Evolutionary conservation across 73 alveolate genomes (phyloP).

Genomic region (Paramecium biaurelia): DNA sequence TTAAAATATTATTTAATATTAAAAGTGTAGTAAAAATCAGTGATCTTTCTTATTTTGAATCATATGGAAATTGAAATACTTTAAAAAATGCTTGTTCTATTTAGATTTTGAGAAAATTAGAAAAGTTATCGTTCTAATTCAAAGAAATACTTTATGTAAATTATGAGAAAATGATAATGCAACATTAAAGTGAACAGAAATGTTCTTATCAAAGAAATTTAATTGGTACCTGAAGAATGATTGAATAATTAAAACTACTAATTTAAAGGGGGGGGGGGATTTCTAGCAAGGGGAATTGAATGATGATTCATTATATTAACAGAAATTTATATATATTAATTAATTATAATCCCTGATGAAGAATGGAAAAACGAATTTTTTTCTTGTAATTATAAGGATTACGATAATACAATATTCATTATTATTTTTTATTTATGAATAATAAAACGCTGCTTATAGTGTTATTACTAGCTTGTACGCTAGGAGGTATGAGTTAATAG

Average conservation of each 20-base stretch:
- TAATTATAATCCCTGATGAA: neutral
- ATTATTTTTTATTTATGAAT: slow-evolving; percentile 6
- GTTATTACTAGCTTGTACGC: slow-evolving; percentile 1
- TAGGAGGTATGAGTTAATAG: neutral
- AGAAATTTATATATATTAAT: neutral
- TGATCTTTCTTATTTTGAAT: neutral
- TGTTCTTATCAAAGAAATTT: neutral
- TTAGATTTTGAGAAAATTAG: neutral
- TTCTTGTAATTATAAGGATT: neutral
- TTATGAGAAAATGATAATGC: neutral
- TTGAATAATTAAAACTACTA: neutral
- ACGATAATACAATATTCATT: neutral
- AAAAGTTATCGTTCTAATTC: neutral
- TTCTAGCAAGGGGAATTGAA: neutral
- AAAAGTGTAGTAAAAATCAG: neutral
- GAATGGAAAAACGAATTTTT: neutral
- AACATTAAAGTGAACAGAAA: neutral
- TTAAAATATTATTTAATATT: neutral
- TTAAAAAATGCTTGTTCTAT: neutral
- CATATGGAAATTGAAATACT: neutral
- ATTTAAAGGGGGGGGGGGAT: neutral
- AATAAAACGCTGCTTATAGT: neutral
- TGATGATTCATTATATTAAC: neutral
- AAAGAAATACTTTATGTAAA: neutral
- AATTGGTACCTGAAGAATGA: neutral